These are phyloP conservation scores for Lasiodiplodia sp. DNA, from an alignment of 2,329 filamentous ascomycete genomes.

Conservation along the genomic window DNA sequence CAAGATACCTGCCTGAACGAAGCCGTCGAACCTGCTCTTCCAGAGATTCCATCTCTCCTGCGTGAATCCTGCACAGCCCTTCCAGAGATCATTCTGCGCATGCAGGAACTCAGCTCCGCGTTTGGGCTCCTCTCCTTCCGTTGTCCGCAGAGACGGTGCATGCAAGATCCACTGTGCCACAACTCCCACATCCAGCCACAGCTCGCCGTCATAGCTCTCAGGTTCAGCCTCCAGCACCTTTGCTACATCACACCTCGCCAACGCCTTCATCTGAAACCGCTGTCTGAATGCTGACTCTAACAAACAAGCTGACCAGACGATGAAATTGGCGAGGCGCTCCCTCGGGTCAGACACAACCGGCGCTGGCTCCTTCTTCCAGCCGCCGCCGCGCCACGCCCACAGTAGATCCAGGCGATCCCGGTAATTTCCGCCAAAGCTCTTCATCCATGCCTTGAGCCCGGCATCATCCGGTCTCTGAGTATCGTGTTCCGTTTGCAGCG, in stretches of 20 bases:
- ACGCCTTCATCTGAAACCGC: background rate
- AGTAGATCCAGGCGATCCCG: background rate
- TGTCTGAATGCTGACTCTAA: background rate
- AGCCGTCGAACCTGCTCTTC: background rate
- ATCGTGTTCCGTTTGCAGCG: background rate
- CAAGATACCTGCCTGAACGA: background rate
- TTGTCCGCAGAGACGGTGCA: background rate
- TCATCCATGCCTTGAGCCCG: background rate
- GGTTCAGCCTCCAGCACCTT: background rate
- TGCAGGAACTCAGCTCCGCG: background rate
- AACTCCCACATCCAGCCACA: background rate
- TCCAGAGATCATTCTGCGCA: background rate
- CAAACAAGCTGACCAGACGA: background rate
- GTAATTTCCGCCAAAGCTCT: background rate
- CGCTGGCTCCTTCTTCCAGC: background rate
- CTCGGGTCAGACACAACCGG: background rate
- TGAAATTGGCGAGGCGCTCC: background rate
- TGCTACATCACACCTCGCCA: background rate
- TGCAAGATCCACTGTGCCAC: background rate
- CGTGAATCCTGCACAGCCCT: background rate
- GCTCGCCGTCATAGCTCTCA: background rate
- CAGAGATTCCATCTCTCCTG: background rate
- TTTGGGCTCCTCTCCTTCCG: background rate
- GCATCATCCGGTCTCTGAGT: background rate
- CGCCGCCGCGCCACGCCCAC: background rate